Evolutionary conservation across 2,329 filamentous ascomycete genomes (phyloP), one percentile per base, ranked within the genome.

Genomic region (Verticillium klebahnii): DNA sequence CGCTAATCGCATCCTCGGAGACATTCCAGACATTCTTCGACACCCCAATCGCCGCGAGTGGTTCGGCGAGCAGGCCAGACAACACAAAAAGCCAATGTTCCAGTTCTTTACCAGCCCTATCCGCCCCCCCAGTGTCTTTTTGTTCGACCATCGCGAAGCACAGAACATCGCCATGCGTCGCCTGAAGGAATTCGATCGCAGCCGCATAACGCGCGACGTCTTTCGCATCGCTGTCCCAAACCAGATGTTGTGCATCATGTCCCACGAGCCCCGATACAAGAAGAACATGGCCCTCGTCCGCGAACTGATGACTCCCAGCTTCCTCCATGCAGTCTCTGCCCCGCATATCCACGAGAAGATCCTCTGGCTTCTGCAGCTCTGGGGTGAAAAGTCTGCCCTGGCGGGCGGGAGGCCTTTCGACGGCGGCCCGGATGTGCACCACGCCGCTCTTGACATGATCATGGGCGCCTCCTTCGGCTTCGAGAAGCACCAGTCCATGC

Each of bases 301-400:
- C 54, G 75, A 77, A 50, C 65, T 77, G 7, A 76, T 78, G 76
- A 68, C 73, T 2, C 71, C 74, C 0, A 66, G 58, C 11, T 77
- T 78, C 58, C 63, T 78, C 23, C 66, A 73, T 54, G 64, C 65
- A 34, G 64, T 75, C 32, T 72, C 73, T 1, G 73, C 71, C 2
- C 75, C 74, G 3, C 66, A 71, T n/a, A 67, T 76, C 5, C 74
- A 77, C 58, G 65, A 69, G 5, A 73, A 70, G 39, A 68, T 67
- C 11, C 56, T 63, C n/a, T 61, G 65, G 4, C 65, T 78, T 6
- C 62, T 78, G 4, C 64, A 72, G 4, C 64, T 78, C 0, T 77
- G 76, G 75, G 61, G 58, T 2, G 23, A 73, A 32, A 78, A 78
- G 62, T 54, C 64, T 3, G 54, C 63, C 15, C 58, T 72, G 15